Evolutionary conservation across 495 filamentous ascomycete species (phyloP).

Genomic region (Beverwykella pulmonaria): DNA sequence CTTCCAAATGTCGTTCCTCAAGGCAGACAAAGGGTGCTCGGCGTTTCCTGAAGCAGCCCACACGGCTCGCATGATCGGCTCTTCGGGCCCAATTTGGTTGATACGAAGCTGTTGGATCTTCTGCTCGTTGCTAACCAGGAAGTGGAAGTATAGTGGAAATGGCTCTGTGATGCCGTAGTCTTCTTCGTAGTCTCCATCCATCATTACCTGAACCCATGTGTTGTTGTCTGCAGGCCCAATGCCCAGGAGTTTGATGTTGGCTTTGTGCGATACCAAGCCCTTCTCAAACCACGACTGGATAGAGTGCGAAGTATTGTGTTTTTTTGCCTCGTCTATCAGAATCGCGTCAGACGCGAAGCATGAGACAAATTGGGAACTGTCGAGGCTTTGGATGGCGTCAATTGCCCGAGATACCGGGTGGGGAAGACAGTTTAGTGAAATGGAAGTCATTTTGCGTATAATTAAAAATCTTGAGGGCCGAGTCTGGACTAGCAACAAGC

Average conservation of each 20-base stretch:
- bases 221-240: neutral
- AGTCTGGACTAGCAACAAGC: neutral
- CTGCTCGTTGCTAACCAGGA: constrained; percentile 20
- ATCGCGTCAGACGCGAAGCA: constrained; percentile 6
- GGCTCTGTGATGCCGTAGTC: constrained; percentile 37
- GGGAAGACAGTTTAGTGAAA: neutral
- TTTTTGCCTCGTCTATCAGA: constrained; percentile 19
- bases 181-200: constrained; percentile 27
- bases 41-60: constrained; percentile 27
- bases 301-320: neutral
- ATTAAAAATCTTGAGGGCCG: neutral
- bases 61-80: constrained; percentile 38
- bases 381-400: constrained; percentile 21
- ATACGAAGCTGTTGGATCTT: constrained; percentile 25
- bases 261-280: neutral
- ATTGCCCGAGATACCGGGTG: neutral
- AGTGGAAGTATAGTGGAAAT: constrained; percentile 38
- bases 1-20: constrained; percentile 29
- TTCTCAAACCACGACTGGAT: constrained; percentile 22
- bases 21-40: constrained; percentile 32
- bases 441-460: neutral
- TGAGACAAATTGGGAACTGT: constrained; percentile 11
- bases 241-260: constrained; percentile 6
- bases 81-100: constrained; percentile 24
- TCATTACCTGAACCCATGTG: constrained; percentile 25